A percentile compares a stretch with the other conserved stretches of the same genome.
Conservation (phyloP, 176 grass and related monocot genomes). For the Aegilops bicornis region DNA sequence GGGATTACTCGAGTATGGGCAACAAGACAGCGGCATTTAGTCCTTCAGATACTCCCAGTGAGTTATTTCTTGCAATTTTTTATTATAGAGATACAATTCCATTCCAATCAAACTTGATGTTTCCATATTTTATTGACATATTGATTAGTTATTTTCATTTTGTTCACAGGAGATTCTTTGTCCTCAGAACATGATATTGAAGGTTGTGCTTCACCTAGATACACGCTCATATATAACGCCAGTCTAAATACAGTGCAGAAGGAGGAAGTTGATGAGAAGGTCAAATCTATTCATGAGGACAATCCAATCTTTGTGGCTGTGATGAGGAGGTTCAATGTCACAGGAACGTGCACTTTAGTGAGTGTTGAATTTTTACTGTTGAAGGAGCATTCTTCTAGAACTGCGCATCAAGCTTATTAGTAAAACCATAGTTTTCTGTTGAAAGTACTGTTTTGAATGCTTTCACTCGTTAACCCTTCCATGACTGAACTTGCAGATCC, state of each 20-base stretch:
- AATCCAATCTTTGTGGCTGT: slow-evolving; percentile 14
- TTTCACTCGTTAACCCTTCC: background rate
- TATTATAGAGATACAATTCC: background rate
- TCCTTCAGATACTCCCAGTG: background rate
- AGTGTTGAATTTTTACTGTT: slow-evolving; percentile 4
- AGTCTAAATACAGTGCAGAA: background rate
- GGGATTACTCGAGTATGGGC: background rate
- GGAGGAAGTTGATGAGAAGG: background rate
- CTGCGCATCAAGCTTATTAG: background rate
- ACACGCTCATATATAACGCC: background rate
- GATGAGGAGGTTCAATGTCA: slow-evolving; percentile 9
- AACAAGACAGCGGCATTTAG: background rate
- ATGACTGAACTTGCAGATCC: background rate
- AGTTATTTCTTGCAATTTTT: background rate
- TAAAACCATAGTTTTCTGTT: background rate
- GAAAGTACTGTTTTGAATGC: background rate
- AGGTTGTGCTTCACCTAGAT: background rate
- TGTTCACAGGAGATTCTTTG: background rate
- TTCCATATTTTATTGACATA: background rate
- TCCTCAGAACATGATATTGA: background rate
- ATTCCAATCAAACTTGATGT: background rate
- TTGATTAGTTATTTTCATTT: background rate
- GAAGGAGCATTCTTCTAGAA: background rate
- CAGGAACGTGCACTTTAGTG: background rate
- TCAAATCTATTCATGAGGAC: background rate